These are phyloP conservation scores for Spinacia oleracea DNA, from an alignment of 179 eudicot species.

Conservation along the genomic window DNA sequence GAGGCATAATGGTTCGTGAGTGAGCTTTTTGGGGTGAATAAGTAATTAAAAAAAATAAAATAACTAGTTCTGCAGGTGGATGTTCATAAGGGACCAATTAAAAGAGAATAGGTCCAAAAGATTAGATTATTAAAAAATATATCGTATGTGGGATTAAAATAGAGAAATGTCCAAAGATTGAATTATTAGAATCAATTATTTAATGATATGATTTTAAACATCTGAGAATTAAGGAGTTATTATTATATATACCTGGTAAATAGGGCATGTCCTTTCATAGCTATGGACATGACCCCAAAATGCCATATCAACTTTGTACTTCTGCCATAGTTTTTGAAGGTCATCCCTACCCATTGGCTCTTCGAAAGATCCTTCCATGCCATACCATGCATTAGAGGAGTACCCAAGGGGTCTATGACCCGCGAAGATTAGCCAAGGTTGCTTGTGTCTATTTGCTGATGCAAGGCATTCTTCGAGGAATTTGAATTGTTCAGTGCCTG, in stretches of 20 bases:
- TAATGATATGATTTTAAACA: too few species aligned
- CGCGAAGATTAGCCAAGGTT: slow-evolving; percentile 63
- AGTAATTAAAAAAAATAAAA: too few species aligned
- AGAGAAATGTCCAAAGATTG: too few species aligned
- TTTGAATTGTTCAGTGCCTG: slow-evolving; percentile 62
- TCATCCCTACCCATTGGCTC: slow-evolving; percentile 69
- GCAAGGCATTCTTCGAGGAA: slow-evolving; percentile 72
- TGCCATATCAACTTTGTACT: slow-evolving; percentile 82
- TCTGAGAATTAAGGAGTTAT: not conserved
- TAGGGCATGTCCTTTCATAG: slow-evolving; percentile 74
- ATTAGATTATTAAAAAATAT: too few species aligned
- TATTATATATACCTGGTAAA: slow-evolving; percentile 77
- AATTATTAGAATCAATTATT: too few species aligned
- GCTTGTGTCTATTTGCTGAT: slow-evolving; percentile 54
- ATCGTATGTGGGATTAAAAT: too few species aligned
- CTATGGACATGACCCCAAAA: slow-evolving; percentile 71
- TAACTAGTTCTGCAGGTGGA: too few species aligned
- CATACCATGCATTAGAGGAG: slow-evolving; percentile 43
- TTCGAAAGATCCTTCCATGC: slow-evolving; percentile 47
- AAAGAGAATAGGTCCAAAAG: too few species aligned
- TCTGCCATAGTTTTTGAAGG: slow-evolving; percentile 82
- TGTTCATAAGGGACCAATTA: too few species aligned
- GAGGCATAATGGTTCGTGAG: too few species aligned
- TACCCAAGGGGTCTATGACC: slow-evolving; percentile 66
- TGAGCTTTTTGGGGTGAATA: too few species aligned